phyloP scores from a whole-genome alignment of 2,329 filamentous ascomycete genomes.

The Neofusicoccum sp. region DNA sequence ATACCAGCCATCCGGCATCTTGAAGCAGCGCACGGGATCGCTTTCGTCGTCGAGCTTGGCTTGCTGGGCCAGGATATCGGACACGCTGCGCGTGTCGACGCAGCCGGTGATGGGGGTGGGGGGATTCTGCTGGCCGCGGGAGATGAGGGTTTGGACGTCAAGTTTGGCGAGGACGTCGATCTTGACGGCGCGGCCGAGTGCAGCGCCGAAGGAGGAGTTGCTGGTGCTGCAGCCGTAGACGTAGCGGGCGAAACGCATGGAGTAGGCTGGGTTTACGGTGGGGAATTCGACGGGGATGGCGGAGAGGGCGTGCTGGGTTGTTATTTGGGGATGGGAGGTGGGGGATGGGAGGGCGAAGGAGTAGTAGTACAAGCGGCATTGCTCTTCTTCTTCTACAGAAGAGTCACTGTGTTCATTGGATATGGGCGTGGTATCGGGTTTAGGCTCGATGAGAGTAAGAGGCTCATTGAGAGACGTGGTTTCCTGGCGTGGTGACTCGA shows the following conservation, averaged over 20 bases:
- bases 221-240: constrained; percentile 67
- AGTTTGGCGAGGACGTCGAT: constrained; percentile 66
- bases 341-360: constrained; percentile 51
- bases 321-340: constrained; percentile 60
- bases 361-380: constrained; percentile 70
- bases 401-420: background rate
- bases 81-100: constrained; percentile 57
- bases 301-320: constrained; percentile 63
- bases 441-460: background rate
- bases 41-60: constrained; percentile 28
- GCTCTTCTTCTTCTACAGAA: constrained; percentile 53
- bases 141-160: constrained; percentile 55
- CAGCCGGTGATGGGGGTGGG: constrained; percentile 57
- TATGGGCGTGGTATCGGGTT: background rate
- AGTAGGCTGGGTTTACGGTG: constrained; percentile 52
- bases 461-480: constrained; percentile 12
- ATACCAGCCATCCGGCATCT: constrained; percentile 59
- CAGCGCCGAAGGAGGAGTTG: constrained; percentile 56
- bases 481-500: constrained; percentile 25
- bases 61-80: constrained; percentile 49
- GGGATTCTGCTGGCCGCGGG: constrained; percentile 47
- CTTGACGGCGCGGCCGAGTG: constrained; percentile 63
- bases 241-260: constrained; percentile 60
- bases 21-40: constrained; percentile 62
- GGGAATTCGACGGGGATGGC: constrained; percentile 69